Base-by-base conservation (phyloP, 2,329 filamentous ascomycete genomes). In the Colletotrichum trifolii region DNA sequence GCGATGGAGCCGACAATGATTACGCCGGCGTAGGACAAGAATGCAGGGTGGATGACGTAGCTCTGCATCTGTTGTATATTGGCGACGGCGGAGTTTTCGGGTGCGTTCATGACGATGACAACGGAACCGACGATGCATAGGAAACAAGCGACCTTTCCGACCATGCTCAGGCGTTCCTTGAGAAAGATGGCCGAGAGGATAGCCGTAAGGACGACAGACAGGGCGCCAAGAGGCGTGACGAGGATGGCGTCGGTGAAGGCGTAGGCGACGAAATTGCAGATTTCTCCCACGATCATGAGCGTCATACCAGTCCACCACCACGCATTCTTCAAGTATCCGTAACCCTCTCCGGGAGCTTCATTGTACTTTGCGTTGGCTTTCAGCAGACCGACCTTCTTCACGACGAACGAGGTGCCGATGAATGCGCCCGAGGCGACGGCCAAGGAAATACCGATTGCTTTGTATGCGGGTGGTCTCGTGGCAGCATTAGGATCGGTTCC, bases 271-370 rank as follows among this genome's bases (percentile, higher is more conserved):
- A 98, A 97, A 79, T 99, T 99, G 87, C 93, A 97, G 61, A 97
- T 88, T 78, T 99, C 96, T 71, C 96, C 96, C 47, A 98, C 73
- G 71, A 98, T 97, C 96, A 99, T 98, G 64, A 98, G 85, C 0
- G 83, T 94, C 96, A 99, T 98, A 71, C 96, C 96, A 2, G 82
- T 78, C 96, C 96, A 99, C 96, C 96, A 99, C 82, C 87, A 97
- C 17, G 83, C 83, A 73, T 98, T 98, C 81, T 97, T 97, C 72
- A 99, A 87, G 76, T 98, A 99, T 67, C 95, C 94, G 77, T 98
- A 98, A 61, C 96, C 96, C 78, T 98, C 95, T 66, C 96, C 96
- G 0, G 96, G 94, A 69, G 92, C 93, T 79, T 98, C 94, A 67
- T 97, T 91, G 82, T 98, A 98, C 77, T 98, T 98, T 72, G 92